phyloP scores from a whole-genome alignment of 2,329 filamentous ascomycete species.

The Exophiala spinifera region DNA sequence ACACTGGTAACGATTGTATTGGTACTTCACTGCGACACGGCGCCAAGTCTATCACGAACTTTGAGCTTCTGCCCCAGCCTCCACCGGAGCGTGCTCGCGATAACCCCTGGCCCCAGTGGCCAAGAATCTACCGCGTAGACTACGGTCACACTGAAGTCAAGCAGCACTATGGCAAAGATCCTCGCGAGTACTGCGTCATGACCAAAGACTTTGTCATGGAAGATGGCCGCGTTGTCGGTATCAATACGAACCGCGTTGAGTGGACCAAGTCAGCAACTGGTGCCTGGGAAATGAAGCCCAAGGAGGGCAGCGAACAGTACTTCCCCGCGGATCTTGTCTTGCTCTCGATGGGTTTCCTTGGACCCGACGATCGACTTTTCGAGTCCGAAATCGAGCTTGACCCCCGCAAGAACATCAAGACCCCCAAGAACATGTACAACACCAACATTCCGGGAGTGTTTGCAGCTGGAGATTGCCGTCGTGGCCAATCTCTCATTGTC shows the following conservation, averaged over 20 bases:
- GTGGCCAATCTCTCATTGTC: conserved; percentile 92
- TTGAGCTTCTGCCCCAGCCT: conserved; percentile 90
- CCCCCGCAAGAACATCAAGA: conserved; percentile 93
- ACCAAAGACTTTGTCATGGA: conserved; percentile 94
- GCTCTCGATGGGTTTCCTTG: conserved; percentile 95
- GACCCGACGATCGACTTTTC: conserved; percentile 83
- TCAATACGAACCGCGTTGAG: conserved; percentile 92
- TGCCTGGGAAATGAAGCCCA: conserved; percentile 98
- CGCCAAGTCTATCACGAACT: conserved; percentile 94
- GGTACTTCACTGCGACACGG: conserved; percentile 94
- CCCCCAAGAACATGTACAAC: conserved; percentile 77
- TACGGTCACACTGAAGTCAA: conserved; percentile 96
- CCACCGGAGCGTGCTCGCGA: conserved; percentile 84
- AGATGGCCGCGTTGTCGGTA: conserved; percentile 87
- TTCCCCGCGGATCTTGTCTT: conserved; percentile 94
- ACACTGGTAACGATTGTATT: conserved; percentile 97
- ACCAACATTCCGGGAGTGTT: conserved; percentile 89
- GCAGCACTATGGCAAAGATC: conserved; percentile 93
- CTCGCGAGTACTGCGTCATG: conserved; percentile 97
- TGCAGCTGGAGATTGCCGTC: conserved; percentile 89
- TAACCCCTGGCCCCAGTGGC: conserved; percentile 99
- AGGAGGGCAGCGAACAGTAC: conserved; percentile 89
- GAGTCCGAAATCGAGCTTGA: conserved; percentile 90
- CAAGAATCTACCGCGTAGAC: conserved; percentile 95
- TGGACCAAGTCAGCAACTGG: conserved; percentile 88